A percentile compares a stretch with the other conserved stretches of the same genome.
phyloP scores from a whole-genome alignment of 176 grass and related monocot species.

The Tillandsia fasciculata region DNA sequence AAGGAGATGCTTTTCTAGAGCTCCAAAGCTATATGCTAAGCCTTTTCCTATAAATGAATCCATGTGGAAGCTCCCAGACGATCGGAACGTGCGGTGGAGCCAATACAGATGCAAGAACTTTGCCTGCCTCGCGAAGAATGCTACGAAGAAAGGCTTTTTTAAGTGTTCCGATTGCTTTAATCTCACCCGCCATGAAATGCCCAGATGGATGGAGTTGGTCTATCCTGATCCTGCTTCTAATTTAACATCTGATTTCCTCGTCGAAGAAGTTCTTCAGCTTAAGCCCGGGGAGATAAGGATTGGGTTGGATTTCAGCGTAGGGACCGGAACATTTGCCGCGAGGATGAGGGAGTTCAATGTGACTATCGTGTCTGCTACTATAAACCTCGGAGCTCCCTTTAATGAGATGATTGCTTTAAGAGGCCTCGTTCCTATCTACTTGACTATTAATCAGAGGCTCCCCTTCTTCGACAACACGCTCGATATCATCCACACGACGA shows the following conservation, averaged over 20 bases:
- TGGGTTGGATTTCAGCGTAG: conserved; percentile 35
- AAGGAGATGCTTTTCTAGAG: conserved; percentile 31
- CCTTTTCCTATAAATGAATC: conserved; percentile 19
- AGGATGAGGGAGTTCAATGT: conserved; percentile 30
- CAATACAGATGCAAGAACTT: conserved; percentile 37
- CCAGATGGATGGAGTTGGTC: conserved; percentile 18
- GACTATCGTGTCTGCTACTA: conserved; percentile 29
- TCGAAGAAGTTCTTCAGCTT: conserved; percentile 20
- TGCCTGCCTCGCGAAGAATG: conserved; percentile 27
- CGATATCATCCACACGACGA: conserved; percentile 34
- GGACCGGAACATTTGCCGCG: conserved; percentile 36
- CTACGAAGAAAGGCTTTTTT: conserved; percentile 34
- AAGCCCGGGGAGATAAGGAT: conserved; percentile 35
- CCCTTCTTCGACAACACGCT: conserved; percentile 49
- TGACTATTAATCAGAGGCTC: conserved; percentile 28
- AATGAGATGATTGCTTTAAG: conserved; percentile 35
- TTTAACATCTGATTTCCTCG: conserved; percentile 27
- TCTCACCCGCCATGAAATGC: conserved; percentile 30
- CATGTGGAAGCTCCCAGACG: conserved; percentile 29
- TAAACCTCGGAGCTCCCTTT: conserved; percentile 40
- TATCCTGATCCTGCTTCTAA: conserved; percentile 16
- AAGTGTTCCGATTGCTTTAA: conserved; percentile 42
- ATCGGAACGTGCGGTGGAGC: conserved; percentile 34
- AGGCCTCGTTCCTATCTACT: conserved; percentile 30
- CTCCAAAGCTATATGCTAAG: conserved; percentile 26